Evolutionary conservation across 805 yeast genomes (phyloP), one percentile per base, ranked within the genome.

Genomic region (Metschnikowia gelsemii): DNA sequence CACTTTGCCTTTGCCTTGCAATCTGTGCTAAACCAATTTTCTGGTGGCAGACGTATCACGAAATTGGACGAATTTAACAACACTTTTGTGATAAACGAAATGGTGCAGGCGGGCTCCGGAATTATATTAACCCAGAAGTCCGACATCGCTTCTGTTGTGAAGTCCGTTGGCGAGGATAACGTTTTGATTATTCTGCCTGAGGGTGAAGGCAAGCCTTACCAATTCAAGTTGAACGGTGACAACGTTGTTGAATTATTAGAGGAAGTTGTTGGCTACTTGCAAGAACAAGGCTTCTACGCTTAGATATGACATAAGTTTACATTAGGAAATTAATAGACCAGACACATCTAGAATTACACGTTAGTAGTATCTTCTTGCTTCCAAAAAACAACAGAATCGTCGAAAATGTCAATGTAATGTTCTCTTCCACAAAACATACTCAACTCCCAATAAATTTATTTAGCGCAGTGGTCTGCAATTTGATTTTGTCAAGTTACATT

Each of bases 71-170:
- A 62, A 19, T 46, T 48, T 12, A 65, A 76, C 55, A 75, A 80
- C 47, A 77, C 84, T 4, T 82, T 78, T 54, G 79, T 86, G 44
- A 76, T 86, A 33, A 75, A 81, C 43, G 91, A 89, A 66, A 72
- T 88, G 52, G 84, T 84, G 31, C 80, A 87, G 61, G 79, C 96
- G n/a, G 97, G 97, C 43, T 72, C 96, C 8, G 98, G 96, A 54
- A 91, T 91, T 30, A 84, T 90, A 50, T 35, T 46, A 43, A 76
- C 80, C 21, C 69, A 75, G 8, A 30, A 30, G 19, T 19, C 35
- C 26, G 66, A 68, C 25, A 63, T 62, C 32, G 71, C 73, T 45
- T 64, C 78, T 30, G 56, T 62, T n/a, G 64, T 78, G 44, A 70
- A 33, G 20, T 47, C 54, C 17, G 68, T 42, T 63, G 64, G 65